These are phyloP conservation scores for maize (Zea mays) DNA, from an alignment of 176 grass and related monocot species.

Conservation along the genomic window DNA sequence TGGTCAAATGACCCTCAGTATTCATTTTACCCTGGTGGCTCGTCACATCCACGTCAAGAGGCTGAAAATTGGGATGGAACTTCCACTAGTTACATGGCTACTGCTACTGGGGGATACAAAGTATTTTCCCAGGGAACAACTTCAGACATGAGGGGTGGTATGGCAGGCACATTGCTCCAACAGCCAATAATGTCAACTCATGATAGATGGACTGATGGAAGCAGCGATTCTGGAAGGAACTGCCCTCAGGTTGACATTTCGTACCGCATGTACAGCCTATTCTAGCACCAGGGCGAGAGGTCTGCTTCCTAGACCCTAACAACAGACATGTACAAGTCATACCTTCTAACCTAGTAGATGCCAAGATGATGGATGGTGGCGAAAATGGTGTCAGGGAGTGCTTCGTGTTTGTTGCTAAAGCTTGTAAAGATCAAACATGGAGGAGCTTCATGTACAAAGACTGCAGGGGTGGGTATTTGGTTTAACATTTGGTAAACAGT, in stretches of 20 bases:
- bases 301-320: conserved; percentile 34
- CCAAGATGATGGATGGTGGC: conserved; percentile 34
- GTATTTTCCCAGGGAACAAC: conserved; percentile 22
- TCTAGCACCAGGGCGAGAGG: conserved; percentile 24
- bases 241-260: conserved; percentile 32
- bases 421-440: conserved; percentile 45
- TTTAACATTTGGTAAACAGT: conserved; percentile 22
- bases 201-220: conserved; percentile 40
- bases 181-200: conserved; percentile 12
- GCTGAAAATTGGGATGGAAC: conserved; percentile 38
- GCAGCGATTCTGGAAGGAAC: conserved; percentile 34
- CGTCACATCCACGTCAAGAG: conserved; percentile 16
- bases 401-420: conserved; percentile 37
- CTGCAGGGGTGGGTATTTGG: conserved; percentile 17
- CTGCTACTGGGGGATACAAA: conserved; percentile 37
- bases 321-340: conserved; percentile 42
- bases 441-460: conserved; percentile 42
- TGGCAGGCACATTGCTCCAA: conserved; percentile 13
- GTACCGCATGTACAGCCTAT: conserved; percentile 45
- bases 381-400: conserved; percentile 12
- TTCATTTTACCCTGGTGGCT: conserved; percentile 36
- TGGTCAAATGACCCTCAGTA: conserved; percentile 23
- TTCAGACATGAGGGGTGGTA: conserved; percentile 35
- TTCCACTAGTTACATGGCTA: conserved; percentile 34
- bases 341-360: conserved; percentile 41